Evolutionary conservation across 768 basidiomycete genomes (phyloP).

Genomic region (Trametes maxima): DNA sequence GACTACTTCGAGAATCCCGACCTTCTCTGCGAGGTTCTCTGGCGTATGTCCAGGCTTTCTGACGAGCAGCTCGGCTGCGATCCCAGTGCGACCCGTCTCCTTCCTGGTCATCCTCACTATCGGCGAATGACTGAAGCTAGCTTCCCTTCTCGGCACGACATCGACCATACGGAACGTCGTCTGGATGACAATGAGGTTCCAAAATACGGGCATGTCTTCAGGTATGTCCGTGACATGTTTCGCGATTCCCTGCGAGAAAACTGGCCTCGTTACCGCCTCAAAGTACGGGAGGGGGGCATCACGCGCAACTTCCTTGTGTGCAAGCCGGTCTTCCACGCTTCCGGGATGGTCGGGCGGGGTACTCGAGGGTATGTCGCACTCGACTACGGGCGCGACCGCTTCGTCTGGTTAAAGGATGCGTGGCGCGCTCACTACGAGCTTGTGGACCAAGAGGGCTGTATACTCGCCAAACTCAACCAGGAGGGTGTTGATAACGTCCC

Average conservation of each 20-base stretch:
- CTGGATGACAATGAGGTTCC: background rate
- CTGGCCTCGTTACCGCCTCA: conserved; percentile 9
- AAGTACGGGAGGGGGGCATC: background rate
- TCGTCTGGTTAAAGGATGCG: conserved; percentile 14
- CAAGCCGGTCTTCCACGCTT: background rate
- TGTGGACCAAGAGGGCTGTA: conserved; percentile 3
- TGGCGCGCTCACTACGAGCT: conserved; percentile 7
- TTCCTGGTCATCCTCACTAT: background rate
- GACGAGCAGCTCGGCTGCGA: conserved; percentile 11
- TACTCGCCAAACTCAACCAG: background rate
- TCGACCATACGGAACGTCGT: background rate
- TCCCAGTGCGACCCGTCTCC: conserved; percentile 2
- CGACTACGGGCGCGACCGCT: background rate
- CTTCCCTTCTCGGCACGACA: background rate
- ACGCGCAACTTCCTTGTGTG: conserved; percentile 13
- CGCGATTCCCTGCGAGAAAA: background rate
- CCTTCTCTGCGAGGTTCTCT: conserved; percentile 4
- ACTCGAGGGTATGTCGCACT: conserved; percentile 21
- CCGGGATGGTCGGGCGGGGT: conserved; percentile 14
- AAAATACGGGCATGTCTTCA: background rate
- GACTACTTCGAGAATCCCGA: conserved; percentile 13
- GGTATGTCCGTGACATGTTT: conserved; percentile 10
- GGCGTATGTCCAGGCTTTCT: conserved; percentile 1
- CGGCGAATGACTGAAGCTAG: background rate
- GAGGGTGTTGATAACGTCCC: background rate